phyloP scores from a whole-genome alignment of 2,329 filamentous ascomycete genomes.

The Talaromyces rugulosus region DNA sequence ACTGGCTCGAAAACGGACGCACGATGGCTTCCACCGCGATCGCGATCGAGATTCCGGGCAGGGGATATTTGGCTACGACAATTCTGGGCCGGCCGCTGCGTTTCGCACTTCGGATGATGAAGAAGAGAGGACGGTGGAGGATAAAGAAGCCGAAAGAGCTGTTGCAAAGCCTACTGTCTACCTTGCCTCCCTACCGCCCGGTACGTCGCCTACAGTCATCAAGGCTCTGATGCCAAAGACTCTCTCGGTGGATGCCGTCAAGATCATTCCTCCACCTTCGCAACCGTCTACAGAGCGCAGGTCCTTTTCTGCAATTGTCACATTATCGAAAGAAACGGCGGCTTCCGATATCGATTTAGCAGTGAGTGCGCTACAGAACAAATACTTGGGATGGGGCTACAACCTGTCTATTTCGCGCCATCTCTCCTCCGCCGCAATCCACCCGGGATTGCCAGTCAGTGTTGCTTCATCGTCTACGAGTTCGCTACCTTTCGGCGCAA shows the following conservation, averaged over 20 bases:
- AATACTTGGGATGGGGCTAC: conserved; percentile 79
- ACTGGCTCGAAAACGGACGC: conserved; percentile 40
- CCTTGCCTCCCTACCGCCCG: conserved; percentile 51
- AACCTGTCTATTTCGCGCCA: conserved; percentile 77
- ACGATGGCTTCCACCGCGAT: conserved; percentile 36
- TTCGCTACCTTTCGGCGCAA: conserved; percentile 74
- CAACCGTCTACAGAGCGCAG: conserved; percentile 57
- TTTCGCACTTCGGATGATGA: conserved; percentile 44
- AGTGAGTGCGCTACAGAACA: conserved; percentile 74
- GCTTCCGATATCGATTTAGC: conserved; percentile 77
- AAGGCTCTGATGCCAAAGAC: conserved; percentile 49
- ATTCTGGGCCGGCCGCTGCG: conserved; percentile 35
- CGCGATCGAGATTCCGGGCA: conserved; percentile 37
- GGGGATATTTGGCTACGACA: conserved; percentile 40
- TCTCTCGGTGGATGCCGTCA: conserved; percentile 67
- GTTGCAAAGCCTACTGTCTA: conserved; percentile 54
- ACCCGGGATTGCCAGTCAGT: conserved; percentile 48
- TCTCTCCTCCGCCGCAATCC: conserved; percentile 70
- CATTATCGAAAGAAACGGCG: conserved; percentile 72
- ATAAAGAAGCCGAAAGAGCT: conserved; percentile 43
- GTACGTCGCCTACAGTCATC: conserved; percentile 47
- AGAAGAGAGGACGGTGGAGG: conserved; percentile 36
- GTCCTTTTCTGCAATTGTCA: conserved; percentile 73
- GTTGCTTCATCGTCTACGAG: conserved; percentile 43
- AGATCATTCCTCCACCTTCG: conserved; percentile 58